phyloP scores from a whole-genome alignment of 139 green algal species.

The Chlorella sp. region DNA sequence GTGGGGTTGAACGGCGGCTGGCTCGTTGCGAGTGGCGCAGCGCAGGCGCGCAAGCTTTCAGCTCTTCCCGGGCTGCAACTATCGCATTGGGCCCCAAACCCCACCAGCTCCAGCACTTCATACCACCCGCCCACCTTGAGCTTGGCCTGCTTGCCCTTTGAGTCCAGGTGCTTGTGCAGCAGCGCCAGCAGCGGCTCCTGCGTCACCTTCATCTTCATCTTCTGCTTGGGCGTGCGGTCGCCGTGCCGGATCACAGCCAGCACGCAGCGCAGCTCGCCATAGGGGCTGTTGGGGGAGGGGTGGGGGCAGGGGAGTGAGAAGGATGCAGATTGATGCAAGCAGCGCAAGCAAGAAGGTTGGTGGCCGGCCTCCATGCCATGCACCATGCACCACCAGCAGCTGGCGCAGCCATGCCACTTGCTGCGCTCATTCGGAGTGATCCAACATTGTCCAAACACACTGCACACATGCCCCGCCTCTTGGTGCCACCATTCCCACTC shows the following conservation, averaged over 20 bases:
- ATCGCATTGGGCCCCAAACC: too few relatives aligned
- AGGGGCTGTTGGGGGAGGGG: background rate
- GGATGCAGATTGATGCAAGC: background rate
- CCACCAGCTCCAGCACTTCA: background rate
- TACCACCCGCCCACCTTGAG: slow-evolving; percentile 77
- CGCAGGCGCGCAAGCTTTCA: too few relatives aligned
- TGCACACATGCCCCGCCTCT: background rate
- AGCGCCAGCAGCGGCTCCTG: slow-evolving; percentile 86
- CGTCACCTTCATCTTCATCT: slow-evolving; percentile 94
- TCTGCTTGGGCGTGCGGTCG: slow-evolving; percentile 99
- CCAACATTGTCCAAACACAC: too few relatives aligned
- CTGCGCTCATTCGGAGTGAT: too few relatives aligned
- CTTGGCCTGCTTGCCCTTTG: slow-evolving; percentile 96
- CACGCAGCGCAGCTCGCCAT: slow-evolving; percentile 93
- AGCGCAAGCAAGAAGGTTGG: background rate
- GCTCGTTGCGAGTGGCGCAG: too few relatives aligned
- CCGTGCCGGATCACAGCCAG: slow-evolving; percentile 89
- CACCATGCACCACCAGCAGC: too few relatives aligned
- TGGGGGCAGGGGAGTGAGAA: background rate
- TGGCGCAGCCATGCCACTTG: too few relatives aligned
- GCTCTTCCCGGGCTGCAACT: too few relatives aligned
- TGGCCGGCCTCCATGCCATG: too few relatives aligned
- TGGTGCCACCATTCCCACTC: too few relatives aligned
- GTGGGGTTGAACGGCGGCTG: too few relatives aligned
- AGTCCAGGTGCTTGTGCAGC: slow-evolving; percentile 85